Percentiles rank a stretch among this genome's conserved stretches.
Conservation (phyloP, 257 asterid species). For the Solanum bukasovii region DNA sequence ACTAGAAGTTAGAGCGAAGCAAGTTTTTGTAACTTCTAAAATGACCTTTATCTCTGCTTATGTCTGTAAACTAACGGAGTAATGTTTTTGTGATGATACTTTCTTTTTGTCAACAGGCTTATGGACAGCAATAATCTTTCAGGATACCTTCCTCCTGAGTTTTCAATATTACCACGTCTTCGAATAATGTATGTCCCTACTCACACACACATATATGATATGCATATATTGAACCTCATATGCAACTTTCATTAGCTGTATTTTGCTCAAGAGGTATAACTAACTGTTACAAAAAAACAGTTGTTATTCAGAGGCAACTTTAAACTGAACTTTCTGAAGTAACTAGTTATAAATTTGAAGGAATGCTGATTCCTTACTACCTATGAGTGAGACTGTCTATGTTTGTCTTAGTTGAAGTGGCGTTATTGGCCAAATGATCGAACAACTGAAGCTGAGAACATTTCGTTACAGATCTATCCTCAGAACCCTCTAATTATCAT, state of each 20-base stretch:
- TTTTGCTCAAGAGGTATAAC: background rate
- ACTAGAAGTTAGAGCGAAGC: background rate
- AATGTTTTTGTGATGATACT: background rate
- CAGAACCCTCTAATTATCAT: background rate
- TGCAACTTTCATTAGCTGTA: background rate
- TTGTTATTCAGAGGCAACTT: background rate
- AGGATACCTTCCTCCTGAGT: conserved; percentile 49
- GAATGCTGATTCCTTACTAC: background rate
- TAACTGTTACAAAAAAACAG: background rate
- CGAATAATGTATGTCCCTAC: conserved; percentile 27
- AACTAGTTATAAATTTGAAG: background rate
- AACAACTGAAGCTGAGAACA: background rate
- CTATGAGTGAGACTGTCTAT: background rate
- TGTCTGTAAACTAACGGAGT: background rate
- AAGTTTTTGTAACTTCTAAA: background rate
- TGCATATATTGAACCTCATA: background rate
- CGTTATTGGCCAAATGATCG: background rate
- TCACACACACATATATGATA: background rate
- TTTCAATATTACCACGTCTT: conserved; percentile 13
- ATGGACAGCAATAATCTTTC: conserved; percentile 49
- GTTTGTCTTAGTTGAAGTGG: background rate
- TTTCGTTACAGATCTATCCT: background rate
- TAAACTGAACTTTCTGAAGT: background rate
- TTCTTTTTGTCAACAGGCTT: conserved; percentile 20
- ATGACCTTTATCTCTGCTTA: background rate